Conservation (phyloP, 108 stramenopile genomes). For the Cyclotella cryptica region DNA sequence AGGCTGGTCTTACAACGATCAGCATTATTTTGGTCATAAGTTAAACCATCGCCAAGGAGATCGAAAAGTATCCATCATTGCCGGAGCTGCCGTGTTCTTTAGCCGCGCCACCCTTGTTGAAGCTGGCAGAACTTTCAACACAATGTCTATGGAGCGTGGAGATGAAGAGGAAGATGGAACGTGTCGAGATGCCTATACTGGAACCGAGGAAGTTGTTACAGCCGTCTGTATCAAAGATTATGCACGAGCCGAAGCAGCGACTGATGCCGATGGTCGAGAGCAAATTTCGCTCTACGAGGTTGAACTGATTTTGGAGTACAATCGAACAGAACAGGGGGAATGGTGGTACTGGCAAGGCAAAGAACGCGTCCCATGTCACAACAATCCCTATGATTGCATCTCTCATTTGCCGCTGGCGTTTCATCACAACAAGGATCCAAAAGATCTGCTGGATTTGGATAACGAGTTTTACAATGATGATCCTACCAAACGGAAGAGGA, state of each 20-base stretch:
- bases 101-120: constrained; percentile 37
- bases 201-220: constrained; percentile 44
- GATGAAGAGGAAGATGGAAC: constrained; percentile 49
- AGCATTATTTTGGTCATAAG: constrained; percentile 53
- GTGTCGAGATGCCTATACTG: constrained; percentile 46
- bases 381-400: constrained; percentile 35
- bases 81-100: constrained; percentile 43
- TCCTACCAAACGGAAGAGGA: not conserved
- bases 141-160: constrained; percentile 42
- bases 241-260: constrained; percentile 26
- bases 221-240: constrained; percentile 42
- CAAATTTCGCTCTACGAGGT: constrained; percentile 28
- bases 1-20: constrained; percentile 36
- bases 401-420: constrained; percentile 43
- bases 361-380: constrained; percentile 30
- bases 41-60: constrained; percentile 37
- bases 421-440: constrained; percentile 24
- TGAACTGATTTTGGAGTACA: constrained; percentile 19
- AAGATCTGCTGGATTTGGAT: constrained; percentile 34
- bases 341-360: constrained; percentile 53
- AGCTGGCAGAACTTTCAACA: constrained; percentile 34
- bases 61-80: constrained; percentile 43
- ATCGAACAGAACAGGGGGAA: constrained; percentile 39
- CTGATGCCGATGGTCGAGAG: constrained; percentile 39
- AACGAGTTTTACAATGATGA: constrained; percentile 44